A percentile compares a stretch with the other conserved stretches of the same genome.
Evolutionary conservation across 1,139 yeast genomes (phyloP).

Genomic region (Debaryomyces coudertii): DNA sequence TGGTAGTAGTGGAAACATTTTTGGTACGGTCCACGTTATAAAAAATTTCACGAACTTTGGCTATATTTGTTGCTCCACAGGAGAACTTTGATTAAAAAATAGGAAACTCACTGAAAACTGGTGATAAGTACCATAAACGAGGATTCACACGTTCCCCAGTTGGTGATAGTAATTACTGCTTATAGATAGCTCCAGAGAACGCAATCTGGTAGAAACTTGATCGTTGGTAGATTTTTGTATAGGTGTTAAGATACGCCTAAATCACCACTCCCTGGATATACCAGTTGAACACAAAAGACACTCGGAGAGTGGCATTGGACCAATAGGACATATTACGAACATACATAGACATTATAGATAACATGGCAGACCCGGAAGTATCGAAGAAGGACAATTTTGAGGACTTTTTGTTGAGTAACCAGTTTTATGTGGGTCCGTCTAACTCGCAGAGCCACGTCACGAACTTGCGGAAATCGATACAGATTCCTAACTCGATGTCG

Average conservation of each 20-base stretch:
- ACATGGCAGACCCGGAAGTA: background rate
- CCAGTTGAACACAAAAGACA: background rate
- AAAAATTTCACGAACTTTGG: constrained; percentile 8
- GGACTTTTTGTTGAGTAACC: constrained; percentile 22
- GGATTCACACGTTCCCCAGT: background rate
- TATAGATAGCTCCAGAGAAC: background rate
- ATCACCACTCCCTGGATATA: background rate
- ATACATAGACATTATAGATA: background rate
- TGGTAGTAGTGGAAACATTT: background rate
- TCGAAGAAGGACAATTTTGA: constrained; percentile 14
- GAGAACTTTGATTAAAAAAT: background rate
- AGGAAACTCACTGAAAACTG: background rate
- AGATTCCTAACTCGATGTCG: constrained; percentile 49
- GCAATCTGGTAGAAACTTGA: background rate
- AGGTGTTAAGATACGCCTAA: background rate
- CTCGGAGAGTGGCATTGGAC: background rate
- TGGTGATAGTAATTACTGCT: background rate
- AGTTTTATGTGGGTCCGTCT: constrained; percentile 21
- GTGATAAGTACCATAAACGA: background rate
- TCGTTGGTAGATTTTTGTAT: background rate
- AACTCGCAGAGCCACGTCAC: constrained; percentile 39
- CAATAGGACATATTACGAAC: background rate
- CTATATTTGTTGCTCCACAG: constrained; percentile 5
- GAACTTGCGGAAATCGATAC: constrained; percentile 51
- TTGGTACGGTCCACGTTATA: constrained; percentile 8